Base-by-base conservation (phyloP, 1,284 basidiomycete species). In the Heimioporus retisporus region DNA sequence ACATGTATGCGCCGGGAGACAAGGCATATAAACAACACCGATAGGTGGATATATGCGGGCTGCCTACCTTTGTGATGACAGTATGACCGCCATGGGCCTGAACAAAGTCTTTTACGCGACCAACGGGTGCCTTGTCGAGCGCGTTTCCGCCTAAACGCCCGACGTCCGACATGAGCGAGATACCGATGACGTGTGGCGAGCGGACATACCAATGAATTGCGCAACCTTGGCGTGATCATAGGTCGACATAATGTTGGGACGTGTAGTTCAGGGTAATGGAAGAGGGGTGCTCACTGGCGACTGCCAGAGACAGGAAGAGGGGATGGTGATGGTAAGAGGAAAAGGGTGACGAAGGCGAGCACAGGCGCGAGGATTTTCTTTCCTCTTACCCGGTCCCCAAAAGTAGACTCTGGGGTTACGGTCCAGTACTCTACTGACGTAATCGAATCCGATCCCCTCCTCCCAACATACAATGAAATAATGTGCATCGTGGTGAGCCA, bases 41-140 rank as follows among this genome's bases (percentile, higher is more conserved):
- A 60, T 60, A 66, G 55, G 68, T 60, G 61, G 14, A 28, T 74
- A 68, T 72, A 75, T 69, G 69, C 68, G 58, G 31, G 35, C 28
- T 19, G 69, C 86, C 65, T 65, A 98, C 97, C 86, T 99, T 99
- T 69, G 96, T 98, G 81, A 99, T 99, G 69, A 99, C 97, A 48
- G 97, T 98, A 83, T 99, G 98, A 71, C 98, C 98, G 44, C 96
- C 97, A 79, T 97, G 87, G 61, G 85, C 84, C 79, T 94, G 93
- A 65, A 99, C 96, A 82, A 98, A 99, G 83, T 99, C 96, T 69
- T 91, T 86, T 57, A 99, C 93, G 66, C 88, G 88, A 65, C 95
- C 89, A 42, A 92, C 83, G 21, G 93, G 85, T 44, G 97, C 97
- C 68, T 88, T 90, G 65, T 97, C 95, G 71, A 99, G 81, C 50